phyloP scores from a whole-genome alignment of 805 yeast genomes.

The Pichia ethanolica region DNA sequence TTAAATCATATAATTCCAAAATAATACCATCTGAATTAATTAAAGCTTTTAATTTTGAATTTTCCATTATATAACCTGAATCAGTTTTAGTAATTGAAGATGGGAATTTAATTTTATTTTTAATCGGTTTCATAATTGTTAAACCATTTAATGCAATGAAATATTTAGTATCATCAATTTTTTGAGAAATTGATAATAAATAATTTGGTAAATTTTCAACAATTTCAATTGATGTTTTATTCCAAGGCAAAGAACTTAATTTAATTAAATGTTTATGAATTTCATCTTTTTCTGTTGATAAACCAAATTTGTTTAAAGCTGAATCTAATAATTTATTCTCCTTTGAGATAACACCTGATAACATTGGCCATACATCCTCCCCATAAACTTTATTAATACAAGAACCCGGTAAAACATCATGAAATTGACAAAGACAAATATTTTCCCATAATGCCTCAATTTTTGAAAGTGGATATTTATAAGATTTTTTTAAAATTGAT shows the following conservation, averaged over 20 bases:
- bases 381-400: conserved; percentile 90
- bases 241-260: conserved; percentile 63
- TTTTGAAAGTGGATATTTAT: conserved; percentile 63
- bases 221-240: conserved; percentile 38
- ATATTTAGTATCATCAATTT: conserved; percentile 5
- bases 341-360: conserved; percentile 45
- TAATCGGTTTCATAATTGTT: conserved; percentile 20
- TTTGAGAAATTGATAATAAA: conserved; percentile 9
- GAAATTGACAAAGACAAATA: conserved; percentile 86
- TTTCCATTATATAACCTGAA: conserved; percentile 46
- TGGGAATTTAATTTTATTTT: conserved; percentile 32
- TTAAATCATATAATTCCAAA: conserved; percentile 54
- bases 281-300: conserved; percentile 6
- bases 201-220: conserved; percentile 10
- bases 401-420: conserved; percentile 96
- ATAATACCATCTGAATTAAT: conserved; percentile 49
- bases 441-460: conserved; percentile 80
- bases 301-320: conserved; percentile 27
- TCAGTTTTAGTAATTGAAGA: conserved; percentile 37
- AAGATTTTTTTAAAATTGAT: conserved; percentile 45
- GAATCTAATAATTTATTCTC: conserved; percentile 46
- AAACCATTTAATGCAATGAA: conserved; percentile 16
- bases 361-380: conserved; percentile 79
- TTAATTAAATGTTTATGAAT: conserved; percentile 19
- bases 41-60: conserved; percentile 51